These are phyloP conservation scores for Aspergillus pseudonomiae DNA, from an alignment of 2,329 filamentous ascomycete species.

Conservation along the genomic window DNA sequence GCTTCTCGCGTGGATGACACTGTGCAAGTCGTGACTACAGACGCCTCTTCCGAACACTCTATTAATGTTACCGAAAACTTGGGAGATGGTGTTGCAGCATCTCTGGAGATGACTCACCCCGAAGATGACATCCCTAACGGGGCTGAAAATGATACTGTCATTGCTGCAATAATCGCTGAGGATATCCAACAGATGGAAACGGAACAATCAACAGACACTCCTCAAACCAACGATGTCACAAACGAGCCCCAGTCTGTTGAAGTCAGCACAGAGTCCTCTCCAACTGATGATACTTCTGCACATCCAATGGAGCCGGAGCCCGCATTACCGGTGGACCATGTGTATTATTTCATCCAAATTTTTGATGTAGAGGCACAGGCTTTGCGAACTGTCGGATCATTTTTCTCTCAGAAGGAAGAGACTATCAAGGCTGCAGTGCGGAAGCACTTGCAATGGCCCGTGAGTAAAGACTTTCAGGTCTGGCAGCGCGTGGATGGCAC, in stretches of 20 bases:
- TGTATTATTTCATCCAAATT: slow-evolving; percentile 55
- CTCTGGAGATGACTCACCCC: not conserved
- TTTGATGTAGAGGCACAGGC: slow-evolving; percentile 55
- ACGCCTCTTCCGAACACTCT: not conserved
- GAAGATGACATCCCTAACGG: not conserved
- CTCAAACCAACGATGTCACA: slow-evolving; percentile 5
- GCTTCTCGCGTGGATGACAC: not conserved
- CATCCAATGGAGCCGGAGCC: slow-evolving; percentile 22
- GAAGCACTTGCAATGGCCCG: slow-evolving; percentile 40
- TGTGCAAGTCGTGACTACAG: not conserved
- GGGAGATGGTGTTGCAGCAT: not conserved
- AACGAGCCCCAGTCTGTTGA: slow-evolving; percentile 18
- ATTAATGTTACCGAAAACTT: not conserved
- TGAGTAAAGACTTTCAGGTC: slow-evolving; percentile 45
- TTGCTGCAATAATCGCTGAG: slow-evolving; percentile 34
- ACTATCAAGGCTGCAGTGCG: slow-evolving; percentile 46
- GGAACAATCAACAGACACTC: slow-evolving; percentile 9
- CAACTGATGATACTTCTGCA: slow-evolving; percentile 17
- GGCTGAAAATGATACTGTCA: slow-evolving; percentile 29
- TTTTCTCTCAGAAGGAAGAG: slow-evolving; percentile 44
- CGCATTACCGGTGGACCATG: slow-evolving; percentile 36
- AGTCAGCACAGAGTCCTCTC: slow-evolving; percentile 13
- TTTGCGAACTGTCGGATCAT: slow-evolving; percentile 44
- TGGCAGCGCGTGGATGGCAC: slow-evolving; percentile 48
- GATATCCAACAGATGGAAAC: slow-evolving; percentile 30